Evolutionary conservation across 176 grass and related monocot genomes (phyloP).

Genomic region (Neostapfia colusana): DNA sequence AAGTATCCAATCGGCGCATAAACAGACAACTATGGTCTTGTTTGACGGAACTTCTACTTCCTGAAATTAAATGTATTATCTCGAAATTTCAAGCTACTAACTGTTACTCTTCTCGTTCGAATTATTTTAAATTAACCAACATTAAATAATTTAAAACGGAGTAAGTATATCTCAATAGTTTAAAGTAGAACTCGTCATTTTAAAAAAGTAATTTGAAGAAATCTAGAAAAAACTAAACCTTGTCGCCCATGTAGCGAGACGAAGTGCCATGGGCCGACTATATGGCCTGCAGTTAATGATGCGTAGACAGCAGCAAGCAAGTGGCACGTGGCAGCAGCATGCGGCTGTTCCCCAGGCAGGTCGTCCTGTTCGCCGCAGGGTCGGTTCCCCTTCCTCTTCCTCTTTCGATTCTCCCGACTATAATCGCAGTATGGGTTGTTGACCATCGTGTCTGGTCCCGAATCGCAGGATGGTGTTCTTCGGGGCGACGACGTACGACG

Average conservation of each 20-base stretch:
- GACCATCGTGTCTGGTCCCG: background rate
- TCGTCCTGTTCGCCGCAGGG: slow-evolving; percentile 52
- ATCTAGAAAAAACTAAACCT: too few relatives aligned
- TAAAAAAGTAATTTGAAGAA: too few relatives aligned
- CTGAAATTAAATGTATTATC: too few relatives aligned
- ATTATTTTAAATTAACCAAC: too few relatives aligned
- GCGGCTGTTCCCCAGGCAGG: slow-evolving; percentile 62
- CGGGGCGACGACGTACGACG: slow-evolving; percentile 78
- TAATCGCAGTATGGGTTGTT: background rate
- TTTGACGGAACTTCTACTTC: too few relatives aligned
- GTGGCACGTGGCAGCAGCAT: slow-evolving; percentile 27
- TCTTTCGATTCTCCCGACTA: background rate
- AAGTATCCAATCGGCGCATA: too few relatives aligned
- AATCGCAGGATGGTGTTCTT: slow-evolving; percentile 60
- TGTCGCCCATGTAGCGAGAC: background rate
- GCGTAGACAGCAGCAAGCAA: background rate
- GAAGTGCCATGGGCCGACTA: background rate
- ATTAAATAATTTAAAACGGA: too few relatives aligned
- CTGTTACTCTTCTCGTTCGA: too few relatives aligned
- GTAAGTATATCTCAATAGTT: too few relatives aligned
- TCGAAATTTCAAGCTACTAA: too few relatives aligned
- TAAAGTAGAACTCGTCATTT: too few relatives aligned
- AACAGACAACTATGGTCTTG: too few relatives aligned
- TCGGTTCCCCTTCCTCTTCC: background rate
- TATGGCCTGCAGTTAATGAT: background rate